A percentile compares a stretch with the other conserved stretches of the same genome.
phyloP scores from a whole-genome alignment of 2,329 filamentous ascomycete genomes.

The Colletotrichum zoysiae region DNA sequence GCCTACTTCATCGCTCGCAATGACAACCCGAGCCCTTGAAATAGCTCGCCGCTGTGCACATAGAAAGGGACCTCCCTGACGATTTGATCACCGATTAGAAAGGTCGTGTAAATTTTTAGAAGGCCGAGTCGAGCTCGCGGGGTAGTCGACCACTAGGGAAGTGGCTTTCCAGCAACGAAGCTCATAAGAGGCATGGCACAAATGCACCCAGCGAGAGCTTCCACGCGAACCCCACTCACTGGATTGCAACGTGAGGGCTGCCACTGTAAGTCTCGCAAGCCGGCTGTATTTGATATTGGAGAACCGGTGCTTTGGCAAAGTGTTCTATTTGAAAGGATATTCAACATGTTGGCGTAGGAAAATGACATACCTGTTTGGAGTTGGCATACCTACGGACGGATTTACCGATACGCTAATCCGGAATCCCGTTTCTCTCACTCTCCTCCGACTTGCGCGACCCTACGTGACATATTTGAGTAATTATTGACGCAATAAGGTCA shows the following conservation, averaged over 20 bases:
- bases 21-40: constrained; percentile 50
- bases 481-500: background rate
- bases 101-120: constrained; percentile 38
- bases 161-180: constrained; percentile 6
- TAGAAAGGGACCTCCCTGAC: constrained; percentile 21
- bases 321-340: constrained; percentile 36
- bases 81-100: constrained; percentile 35
- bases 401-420: constrained; percentile 26
- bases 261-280: constrained; percentile 11
- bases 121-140: constrained; percentile 8
- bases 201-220: background rate
- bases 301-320: constrained; percentile 33
- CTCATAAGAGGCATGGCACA: constrained; percentile 13
- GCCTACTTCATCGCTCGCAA: constrained; percentile 72
- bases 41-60: constrained; percentile 25
- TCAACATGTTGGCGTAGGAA: constrained; percentile 35
- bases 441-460: background rate
- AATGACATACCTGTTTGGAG: constrained; percentile 31
- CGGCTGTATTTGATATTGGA: constrained; percentile 27
- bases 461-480: background rate
- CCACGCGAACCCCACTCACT: constrained; percentile 7
- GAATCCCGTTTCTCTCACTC: constrained; percentile 16
- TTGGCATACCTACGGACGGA: constrained; percentile 20
- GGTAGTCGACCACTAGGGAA: constrained; percentile 4
- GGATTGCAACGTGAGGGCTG: constrained; percentile 15